These are phyloP conservation scores for Penicillium sp. DNA, from an alignment of 2,329 filamentous ascomycete species.

Conservation along the genomic window DNA sequence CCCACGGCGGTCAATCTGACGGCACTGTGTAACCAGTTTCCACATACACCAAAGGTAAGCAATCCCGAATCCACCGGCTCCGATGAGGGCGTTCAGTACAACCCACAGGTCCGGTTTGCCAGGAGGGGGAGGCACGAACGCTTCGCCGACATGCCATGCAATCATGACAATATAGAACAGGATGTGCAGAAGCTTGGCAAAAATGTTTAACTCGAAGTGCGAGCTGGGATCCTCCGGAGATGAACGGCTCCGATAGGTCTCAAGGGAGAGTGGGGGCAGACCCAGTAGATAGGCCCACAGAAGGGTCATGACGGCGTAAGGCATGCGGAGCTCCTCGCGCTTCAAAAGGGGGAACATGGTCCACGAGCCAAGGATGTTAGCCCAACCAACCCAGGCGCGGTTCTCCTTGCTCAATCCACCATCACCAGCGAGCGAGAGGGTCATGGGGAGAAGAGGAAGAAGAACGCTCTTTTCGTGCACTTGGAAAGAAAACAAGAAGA, in stretches of 20 bases:
- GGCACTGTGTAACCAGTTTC: slow-evolving; percentile 50
- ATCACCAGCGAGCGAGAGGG: slow-evolving; percentile 74
- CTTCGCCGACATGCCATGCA: slow-evolving; percentile 77
- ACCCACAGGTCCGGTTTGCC: slow-evolving; percentile 93
- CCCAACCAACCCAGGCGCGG: slow-evolving; percentile 92
- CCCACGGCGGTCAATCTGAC: slow-evolving; percentile 25
- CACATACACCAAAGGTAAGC: slow-evolving; percentile 92
- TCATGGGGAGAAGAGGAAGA: slow-evolving; percentile 90
- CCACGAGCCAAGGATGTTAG: slow-evolving; percentile 85
- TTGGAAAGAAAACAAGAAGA: slow-evolving; percentile 97
- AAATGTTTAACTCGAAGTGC: slow-evolving; percentile 50
- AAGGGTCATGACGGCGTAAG: slow-evolving; percentile 79
- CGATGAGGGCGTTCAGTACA: slow-evolving; percentile 83
- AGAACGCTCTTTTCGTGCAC: slow-evolving; percentile 98
- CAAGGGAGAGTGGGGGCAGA: slow-evolving; percentile 73
- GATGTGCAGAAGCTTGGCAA: slow-evolving; percentile 71
- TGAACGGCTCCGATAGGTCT: slow-evolving; percentile 61
- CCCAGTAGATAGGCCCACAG: slow-evolving; percentile 92
- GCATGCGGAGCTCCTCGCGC: slow-evolving; percentile 78
- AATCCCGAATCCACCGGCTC: slow-evolving; percentile 78
- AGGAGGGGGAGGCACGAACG: slow-evolving; percentile 64
- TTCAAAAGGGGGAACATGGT: slow-evolving; percentile 90
- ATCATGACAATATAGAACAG: slow-evolving; percentile 76
- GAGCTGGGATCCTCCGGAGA: slow-evolving; percentile 34
- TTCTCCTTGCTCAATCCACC: slow-evolving; percentile 74